Conservation (phyloP, 1,284 basidiomycete species). For the Fomitopsis palustris region DNA sequence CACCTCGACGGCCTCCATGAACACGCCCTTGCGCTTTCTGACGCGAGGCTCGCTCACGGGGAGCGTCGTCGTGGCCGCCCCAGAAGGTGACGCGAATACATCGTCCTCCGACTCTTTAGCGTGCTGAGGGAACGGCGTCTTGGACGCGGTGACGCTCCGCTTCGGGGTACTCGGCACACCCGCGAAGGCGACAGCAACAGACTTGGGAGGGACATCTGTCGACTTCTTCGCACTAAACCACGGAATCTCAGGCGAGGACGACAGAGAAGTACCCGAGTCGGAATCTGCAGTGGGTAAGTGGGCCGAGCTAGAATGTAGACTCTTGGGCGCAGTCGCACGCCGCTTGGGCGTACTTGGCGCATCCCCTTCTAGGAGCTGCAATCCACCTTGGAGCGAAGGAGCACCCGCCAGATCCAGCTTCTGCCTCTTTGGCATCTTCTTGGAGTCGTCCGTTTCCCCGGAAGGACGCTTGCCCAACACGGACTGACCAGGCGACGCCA, state of each 20-base stretch:
- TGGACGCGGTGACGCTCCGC: not conserved
- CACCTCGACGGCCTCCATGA: conserved; percentile 56
- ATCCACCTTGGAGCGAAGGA: not conserved
- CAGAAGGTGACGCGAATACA: not conserved
- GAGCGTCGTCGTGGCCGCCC: not conserved
- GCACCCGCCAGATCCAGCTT: conserved; percentile 23
- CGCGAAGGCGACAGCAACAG: not conserved
- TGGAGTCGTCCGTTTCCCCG: conserved; percentile 27
- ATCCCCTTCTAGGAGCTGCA: not conserved
- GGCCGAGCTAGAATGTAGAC: not conserved
- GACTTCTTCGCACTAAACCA: not conserved
- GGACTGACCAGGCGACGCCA: conserved; percentile 23
- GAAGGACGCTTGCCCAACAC: conserved; percentile 40
- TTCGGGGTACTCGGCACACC: not conserved
- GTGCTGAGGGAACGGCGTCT: not conserved
- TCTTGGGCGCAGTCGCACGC: not conserved
- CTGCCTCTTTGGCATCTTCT: conserved; percentile 28
- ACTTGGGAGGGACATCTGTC: not conserved
- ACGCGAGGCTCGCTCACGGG: conserved; percentile 10
- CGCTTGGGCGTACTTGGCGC: not conserved
- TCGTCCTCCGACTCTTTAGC: not conserved
- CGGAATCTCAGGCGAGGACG: conserved; percentile 1
- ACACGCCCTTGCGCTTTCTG: conserved; percentile 44
- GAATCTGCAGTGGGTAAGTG: not conserved
- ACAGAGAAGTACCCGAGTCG: not conserved